Conservation (phyloP, 495 filamentous ascomycete genomes). For the Penicillium soppii region DNA sequence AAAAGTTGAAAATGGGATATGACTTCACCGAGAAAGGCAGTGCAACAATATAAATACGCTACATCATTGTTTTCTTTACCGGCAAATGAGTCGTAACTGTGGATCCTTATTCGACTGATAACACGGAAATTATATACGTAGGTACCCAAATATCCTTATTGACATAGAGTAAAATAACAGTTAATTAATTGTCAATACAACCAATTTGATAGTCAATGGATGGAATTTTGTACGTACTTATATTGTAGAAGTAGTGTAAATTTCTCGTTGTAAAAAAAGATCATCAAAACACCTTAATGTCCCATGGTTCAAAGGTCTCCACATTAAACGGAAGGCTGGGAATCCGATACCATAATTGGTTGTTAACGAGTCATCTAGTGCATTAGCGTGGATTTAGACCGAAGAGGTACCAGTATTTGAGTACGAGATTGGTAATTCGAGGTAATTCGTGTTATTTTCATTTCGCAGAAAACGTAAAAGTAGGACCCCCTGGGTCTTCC, state of each 20-base stretch:
- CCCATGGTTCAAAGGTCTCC: not conserved
- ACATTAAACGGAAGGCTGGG: slow-evolving; percentile 1
- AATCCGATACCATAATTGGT: not conserved
- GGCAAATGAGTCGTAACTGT: slow-evolving; percentile 4
- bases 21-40: slow-evolving; percentile 1
- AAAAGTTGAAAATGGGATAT: not conserved
- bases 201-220: too few species aligned
- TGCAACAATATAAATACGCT: not conserved
- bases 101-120: slow-evolving; percentile 5
- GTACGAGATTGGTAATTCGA: too few species aligned
- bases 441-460: not conserved
- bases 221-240: too few species aligned
- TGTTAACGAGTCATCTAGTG: not conserved
- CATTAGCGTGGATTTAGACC: not conserved
- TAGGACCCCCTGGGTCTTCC: slow-evolving; percentile 7
- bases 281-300: not conserved
- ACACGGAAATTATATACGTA: too few species aligned
- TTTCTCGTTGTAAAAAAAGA: not conserved
- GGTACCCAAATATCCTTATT: too few species aligned
- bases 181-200: too few species aligned
- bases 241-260: too few species aligned
- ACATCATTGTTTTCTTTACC: slow-evolving; percentile 1
- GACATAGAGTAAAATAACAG: too few species aligned
- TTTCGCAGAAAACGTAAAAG: slow-evolving; percentile 1
- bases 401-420: not conserved